Evolutionary conservation across 23 red algal genomes (phyloP).

Genomic region (Gracilaria gracilis): DNA sequence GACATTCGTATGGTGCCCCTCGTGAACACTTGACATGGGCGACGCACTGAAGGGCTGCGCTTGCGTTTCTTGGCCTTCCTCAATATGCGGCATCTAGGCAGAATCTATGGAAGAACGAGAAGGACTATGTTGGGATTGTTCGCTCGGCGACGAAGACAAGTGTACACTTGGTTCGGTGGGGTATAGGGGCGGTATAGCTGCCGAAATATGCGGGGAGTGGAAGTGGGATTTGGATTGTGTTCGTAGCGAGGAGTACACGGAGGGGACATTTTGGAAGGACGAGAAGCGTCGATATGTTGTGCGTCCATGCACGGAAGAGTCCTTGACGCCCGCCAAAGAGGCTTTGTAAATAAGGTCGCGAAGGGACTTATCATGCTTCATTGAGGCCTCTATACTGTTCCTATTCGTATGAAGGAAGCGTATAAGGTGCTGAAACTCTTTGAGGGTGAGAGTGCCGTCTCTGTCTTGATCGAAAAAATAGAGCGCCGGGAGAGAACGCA

Average conservation of each 20-base stretch:
- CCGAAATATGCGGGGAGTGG: no score
- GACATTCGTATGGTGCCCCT: constrained; percentile 26
- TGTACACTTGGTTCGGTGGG: no score
- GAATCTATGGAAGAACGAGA: constrained; percentile 18
- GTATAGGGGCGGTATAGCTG: no score
- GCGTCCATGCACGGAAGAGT: constrained; percentile 71
- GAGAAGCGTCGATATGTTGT: constrained; percentile 74
- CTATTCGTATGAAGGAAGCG: no score
- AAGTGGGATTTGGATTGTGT: no score
- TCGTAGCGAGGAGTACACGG: no score
- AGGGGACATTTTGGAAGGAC: constrained; percentile 70
- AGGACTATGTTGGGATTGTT: constrained; percentile 7
- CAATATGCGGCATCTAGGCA: background rate
- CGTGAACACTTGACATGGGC: constrained; percentile 23
- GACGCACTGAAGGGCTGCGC: constrained; percentile 13
- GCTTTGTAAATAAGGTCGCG: constrained; percentile 55
- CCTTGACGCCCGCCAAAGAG: constrained; percentile 70
- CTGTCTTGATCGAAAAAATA: constrained; percentile 84
- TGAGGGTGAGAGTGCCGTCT: constrained; percentile 67
- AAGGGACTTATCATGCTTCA: no score
- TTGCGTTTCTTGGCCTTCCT: background rate
- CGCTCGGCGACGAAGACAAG: no score
- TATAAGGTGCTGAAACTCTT: constrained; percentile 73
- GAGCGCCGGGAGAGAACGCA: constrained; percentile 81
- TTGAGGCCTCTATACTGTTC: no score